phyloP scores from a whole-genome alignment of 352 stramenopile genomes.

The Poterioochromonas sp. region DNA sequence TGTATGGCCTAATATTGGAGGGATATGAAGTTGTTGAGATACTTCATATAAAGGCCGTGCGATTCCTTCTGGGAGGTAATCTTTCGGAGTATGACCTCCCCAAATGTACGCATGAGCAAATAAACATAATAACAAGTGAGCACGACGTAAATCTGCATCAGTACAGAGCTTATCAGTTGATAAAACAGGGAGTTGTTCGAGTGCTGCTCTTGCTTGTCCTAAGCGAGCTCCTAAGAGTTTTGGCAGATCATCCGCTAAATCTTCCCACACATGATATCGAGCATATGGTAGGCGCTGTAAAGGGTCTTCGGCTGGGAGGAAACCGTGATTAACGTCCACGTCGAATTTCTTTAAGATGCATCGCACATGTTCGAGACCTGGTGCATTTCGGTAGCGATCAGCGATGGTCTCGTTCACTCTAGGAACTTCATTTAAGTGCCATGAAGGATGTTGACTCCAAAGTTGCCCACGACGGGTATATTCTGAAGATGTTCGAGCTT shows the following conservation, averaged over 20 bases:
- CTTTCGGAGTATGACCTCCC: constrained; percentile 34
- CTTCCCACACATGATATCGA: constrained; percentile 29
- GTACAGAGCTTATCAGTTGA: constrained; percentile 24
- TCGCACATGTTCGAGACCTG: not conserved
- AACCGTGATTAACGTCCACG: not conserved
- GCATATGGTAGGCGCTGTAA: constrained; percentile 22
- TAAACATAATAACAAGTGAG: constrained; percentile 44
- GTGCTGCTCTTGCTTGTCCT: constrained; percentile 2
- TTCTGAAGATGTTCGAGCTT: not conserved
- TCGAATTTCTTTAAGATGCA: constrained; percentile 18
- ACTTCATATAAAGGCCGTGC: constrained; percentile 39
- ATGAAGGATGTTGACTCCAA: constrained; percentile 23
- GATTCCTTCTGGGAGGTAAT: constrained; percentile 34
- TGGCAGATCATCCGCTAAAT: constrained; percentile 33
- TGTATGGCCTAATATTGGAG: constrained; percentile 42
- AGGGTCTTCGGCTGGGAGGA: constrained; percentile 9
- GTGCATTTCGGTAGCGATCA: not conserved
- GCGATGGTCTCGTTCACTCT: not conserved
- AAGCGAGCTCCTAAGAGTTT: constrained; percentile 32
- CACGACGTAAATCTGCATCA: constrained; percentile 26
- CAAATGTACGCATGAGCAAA: constrained; percentile 46
- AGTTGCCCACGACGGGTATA: not conserved
- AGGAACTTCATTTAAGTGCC: not conserved
- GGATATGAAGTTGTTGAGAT: constrained; percentile 38
- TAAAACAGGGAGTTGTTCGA: constrained; percentile 11